Evolutionary conservation across 2,329 filamentous ascomycete species (phyloP), one percentile per base, ranked within the genome.

Genomic region (Cladorrhinum sp.): DNA sequence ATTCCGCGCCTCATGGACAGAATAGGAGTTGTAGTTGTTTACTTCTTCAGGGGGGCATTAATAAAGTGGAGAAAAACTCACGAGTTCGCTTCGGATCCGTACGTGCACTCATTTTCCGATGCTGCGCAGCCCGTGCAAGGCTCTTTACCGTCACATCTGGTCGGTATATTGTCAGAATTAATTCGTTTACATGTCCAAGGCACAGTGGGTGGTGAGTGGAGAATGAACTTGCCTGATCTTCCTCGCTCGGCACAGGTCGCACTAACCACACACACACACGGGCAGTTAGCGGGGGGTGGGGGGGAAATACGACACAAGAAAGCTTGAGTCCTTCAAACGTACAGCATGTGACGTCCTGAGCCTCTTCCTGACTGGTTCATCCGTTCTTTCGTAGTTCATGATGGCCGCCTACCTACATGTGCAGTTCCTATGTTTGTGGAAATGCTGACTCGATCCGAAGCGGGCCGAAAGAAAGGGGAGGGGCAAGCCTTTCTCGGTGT

Each of bases 121-220:
- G 69, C 67, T 48, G 70, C 64, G 60, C 76, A 78, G 3, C 74
- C 71, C 1, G 73, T 71, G 65, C 79, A 82, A 26, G 79, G 79
- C 50, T 73, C 73, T 50, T 76, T 75, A 14, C 79, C 79, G 65
- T 82, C 78, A 60, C 79, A 82, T 71, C 79, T 81, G 59, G 14
- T 36, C 8, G 18, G 36, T 42, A 46, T n/a, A 2, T 9, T 21
- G 16, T 33, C 2, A 33, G 2, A 9, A n/a, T n/a, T n/a, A n/a
- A n/a, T n/a, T n/a, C n/a, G n/a, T n/a, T n/a, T 30, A 36, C 30
- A 18, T 23, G 18, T 39, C 21, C n/a, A n/a, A n/a, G n/a, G n/a
- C n/a, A n/a, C n/a, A 23, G 28, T 21, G 18, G n/a, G 8, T n/a
- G 8, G 14, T 21, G 16, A 28, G 26, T 46, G 7, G 16, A 46